Base-by-base conservation (phyloP, 1,284 basidiomycete species). In the Tetrapyrgos nigripes region DNA sequence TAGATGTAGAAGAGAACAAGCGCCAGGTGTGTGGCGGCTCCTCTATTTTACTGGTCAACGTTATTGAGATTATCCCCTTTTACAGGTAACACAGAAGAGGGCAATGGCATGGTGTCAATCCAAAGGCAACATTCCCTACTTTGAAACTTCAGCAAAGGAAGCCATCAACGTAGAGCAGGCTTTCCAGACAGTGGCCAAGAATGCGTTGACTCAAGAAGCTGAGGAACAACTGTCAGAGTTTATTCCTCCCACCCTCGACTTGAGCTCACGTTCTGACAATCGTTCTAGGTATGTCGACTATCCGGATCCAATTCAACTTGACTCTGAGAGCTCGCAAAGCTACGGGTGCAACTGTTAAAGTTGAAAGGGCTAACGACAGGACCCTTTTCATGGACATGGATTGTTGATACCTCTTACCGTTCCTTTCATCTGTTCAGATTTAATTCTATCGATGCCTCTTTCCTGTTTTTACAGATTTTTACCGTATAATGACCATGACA, bases 81-180 rank as follows among this genome's bases (percentile, higher is more conserved):
- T 57, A 5, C 64, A 96, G 94, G 96, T 98, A 26, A 96, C 95
- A 9, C 97, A 99, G 88, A 99, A 99, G 77, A 92, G 97, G 53
- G 97, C 97, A 23, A 98, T 99, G 96, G 94, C 95, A 9, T 99
- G 97, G 97, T 99, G 97, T 77, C 96, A 99, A 73, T 92, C 94
- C 63, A 99, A 99, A 81, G 97, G 97, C 70, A 98, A 98, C 78
- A 98, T 99, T 67, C 97, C 97, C 14, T 99, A 99, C 79, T 99
- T 99, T 76, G 97, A 99, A 81, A 99, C 97, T 1, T 98, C 97
- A 10, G 97, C 97, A 45, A 99, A 99, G 81, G 97, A 99, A 76
- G 97, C 97, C 19, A 98, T 99, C 84, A 99, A 99, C 69, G 97
- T 99, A 58, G 97, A 99, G 75, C 96, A 98, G 77, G 97, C 97